Evolutionary conservation across 768 basidiomycete genomes (phyloP), one percentile per base, ranked within the genome.

Genomic region (Rhizopogon vulgaris): DNA sequence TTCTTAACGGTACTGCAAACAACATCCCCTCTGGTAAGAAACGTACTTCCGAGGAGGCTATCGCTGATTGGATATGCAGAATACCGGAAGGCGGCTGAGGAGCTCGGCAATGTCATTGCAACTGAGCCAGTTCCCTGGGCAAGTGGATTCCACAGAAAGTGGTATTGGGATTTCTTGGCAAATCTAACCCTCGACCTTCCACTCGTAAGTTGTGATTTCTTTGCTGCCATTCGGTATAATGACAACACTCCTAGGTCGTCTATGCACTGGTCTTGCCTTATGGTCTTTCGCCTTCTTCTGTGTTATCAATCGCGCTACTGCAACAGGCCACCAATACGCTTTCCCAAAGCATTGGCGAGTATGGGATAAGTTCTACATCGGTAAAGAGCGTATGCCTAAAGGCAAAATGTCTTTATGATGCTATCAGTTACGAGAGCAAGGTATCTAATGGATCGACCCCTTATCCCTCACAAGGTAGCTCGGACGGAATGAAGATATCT

Each of bases 151-250:
- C 2, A 9, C 34, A 55, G 58, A n/a, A 34, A 24, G n/a, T 74
- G 71, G 72, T 62, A 70, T 52, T 77, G 75, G 75, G 57, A 60
- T 4, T 36, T 72, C 12, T 39, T 66, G 10, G 52, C 56, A n/a
- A 56, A 53, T 5, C 28, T 72, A 34, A 58, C 71, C 1, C 32
- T 63, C 6, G 66, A 70, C 15, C 64, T 70, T 51, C 66, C 73
- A 3, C 59, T 73, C 62, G 75, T 75, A 55, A 52, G 62, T 25
- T 30, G 18, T 37, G 7, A 24, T 18, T 14, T 47, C 18, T 36
- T 39, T 12, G 24, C 15, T 41, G 3, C 22, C n/a, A 3, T 25
- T 24, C 17, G 41, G 41, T 9, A 22, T 30, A 18, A 36, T 36
- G 7, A 38, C n/a, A 42, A 56, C 4, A 4, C 50, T 32, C 49